phyloP scores from a whole-genome alignment of 202 grass and related monocot genomes.

The Setaria italica region DNA sequence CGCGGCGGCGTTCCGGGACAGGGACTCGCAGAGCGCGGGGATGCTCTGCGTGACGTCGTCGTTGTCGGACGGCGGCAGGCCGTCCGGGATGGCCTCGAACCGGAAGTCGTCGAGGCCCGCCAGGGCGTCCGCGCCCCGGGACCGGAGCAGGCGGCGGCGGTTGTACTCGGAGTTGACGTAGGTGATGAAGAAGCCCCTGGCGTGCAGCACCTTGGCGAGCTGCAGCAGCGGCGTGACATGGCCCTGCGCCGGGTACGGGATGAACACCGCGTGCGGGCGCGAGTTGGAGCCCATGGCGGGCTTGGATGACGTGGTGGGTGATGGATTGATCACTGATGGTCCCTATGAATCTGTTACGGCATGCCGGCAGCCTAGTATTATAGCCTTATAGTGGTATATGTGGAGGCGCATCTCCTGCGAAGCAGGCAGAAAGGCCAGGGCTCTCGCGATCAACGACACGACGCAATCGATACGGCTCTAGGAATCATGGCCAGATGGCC shows the following conservation, averaged over 20 bases:
- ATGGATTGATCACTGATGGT: neutral
- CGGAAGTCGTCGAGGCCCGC: slow-evolving; percentile 45
- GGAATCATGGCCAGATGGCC: neutral
- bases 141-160: slow-evolving; percentile 55
- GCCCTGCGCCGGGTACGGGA: slow-evolving; percentile 58
- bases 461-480: neutral
- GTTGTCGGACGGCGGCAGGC: slow-evolving; percentile 50
- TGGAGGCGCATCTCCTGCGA: neutral
- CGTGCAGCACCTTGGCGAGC: slow-evolving; percentile 57
- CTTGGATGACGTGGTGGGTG: neutral
- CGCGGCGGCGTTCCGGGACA: slow-evolving; percentile 31
- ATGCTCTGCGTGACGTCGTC: slow-evolving; percentile 59
- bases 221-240: slow-evolving; percentile 54
- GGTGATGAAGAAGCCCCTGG: slow-evolving; percentile 63
- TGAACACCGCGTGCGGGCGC: slow-evolving; percentile 40
- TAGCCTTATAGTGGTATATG: neutral
- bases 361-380: too few relatives aligned
- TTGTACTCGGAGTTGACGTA: slow-evolving; percentile 87
- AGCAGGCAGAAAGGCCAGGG: neutral
- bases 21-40: slow-evolving; percentile 56
- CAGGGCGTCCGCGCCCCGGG: slow-evolving; percentile 35
- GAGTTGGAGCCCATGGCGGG: neutral
- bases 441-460: neutral
- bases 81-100: slow-evolving; percentile 59
- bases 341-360: neutral